These are phyloP conservation scores for Leccinellum albellum DNA, from an alignment of 768 basidiomycete species.

Conservation along the genomic window DNA sequence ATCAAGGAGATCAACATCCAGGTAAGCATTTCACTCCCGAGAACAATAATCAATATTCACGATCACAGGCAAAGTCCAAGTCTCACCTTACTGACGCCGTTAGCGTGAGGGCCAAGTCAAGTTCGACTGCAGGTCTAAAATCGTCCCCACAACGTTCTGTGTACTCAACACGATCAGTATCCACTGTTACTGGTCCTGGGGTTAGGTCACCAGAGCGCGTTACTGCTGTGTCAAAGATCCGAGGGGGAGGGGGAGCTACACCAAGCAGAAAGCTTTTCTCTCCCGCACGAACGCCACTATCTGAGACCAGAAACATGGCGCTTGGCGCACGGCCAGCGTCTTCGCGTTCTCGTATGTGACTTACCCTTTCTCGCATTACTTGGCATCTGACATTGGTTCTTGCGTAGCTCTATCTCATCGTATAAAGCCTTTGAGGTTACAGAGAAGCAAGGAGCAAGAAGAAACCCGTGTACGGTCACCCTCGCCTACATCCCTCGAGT, in stretches of 20 bases:
- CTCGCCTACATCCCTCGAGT: conserved; percentile 8
- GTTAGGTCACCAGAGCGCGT: conserved; percentile 22
- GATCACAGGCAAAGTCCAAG: conserved; percentile 18
- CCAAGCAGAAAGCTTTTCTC: conserved; percentile 24
- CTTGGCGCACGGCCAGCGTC: conserved; percentile 6
- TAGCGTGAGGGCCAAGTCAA: conserved; percentile 10
- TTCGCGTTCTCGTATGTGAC: conserved; percentile 22
- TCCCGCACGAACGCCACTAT: conserved; percentile 20
- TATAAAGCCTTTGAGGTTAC: conserved; percentile 13
- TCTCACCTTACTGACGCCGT: neutral
- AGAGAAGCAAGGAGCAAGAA: conserved; percentile 4
- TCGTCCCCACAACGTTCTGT: conserved; percentile 9
- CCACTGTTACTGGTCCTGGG: neutral
- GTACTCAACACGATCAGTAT: conserved; percentile 7
- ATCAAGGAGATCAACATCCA: conserved; percentile 57
- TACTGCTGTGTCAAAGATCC: conserved; percentile 16
- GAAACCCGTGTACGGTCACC: conserved; percentile 1
- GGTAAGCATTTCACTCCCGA: conserved; percentile 33
- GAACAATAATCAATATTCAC: neutral
- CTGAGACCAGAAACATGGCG: conserved; percentile 20
- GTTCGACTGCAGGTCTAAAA: conserved; percentile 4
- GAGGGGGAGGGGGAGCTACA: conserved; percentile 18
- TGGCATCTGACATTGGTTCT: conserved; percentile 1
- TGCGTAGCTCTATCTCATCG: conserved; percentile 11
- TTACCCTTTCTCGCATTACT: neutral